Evolutionary conservation across 768 basidiomycete species (phyloP), one percentile per base, ranked within the genome.

Genomic region (Termitomyces bulborhizus): DNA sequence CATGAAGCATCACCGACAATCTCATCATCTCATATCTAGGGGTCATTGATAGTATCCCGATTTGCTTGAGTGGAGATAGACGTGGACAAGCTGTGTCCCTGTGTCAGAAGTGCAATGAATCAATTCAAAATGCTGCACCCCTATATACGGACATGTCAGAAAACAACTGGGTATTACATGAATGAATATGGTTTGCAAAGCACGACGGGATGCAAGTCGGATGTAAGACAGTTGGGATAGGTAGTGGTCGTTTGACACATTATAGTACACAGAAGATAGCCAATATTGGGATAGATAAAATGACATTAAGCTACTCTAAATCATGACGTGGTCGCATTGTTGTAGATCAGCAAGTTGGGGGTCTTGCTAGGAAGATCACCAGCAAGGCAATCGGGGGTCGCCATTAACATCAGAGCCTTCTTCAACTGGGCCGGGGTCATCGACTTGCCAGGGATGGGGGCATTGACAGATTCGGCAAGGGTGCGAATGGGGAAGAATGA

Each of bases 361-460:
- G 89, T 86, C 46, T 78, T 69, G 1, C 59, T 52, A 2, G 82
- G 82, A 21, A 84, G 71, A 9, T 79, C 75, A 9, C 79, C 75
- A 0, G 54, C 27, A 11, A 97, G 73, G 16, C 78, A 42, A 49
- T 70, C 80, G 46, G 66, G 63, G 53, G 76, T 86, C 12, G 87
- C 70, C 4, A 98, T 75, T 1, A 68, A 71, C 31, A 90, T 40
- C 31, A 98, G 60, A 6, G 88, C 88, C 56, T 78, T 72, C 85
- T 92, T 97, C 58, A 98, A 73, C 69, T 88, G 82, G 32, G 69
- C 64, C 6, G 95, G 89, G 4, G 82, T 80, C 21, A 96, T 63
- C 41, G 68, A 68, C 63, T 67, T 60, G 13, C 15, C 65, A 15
- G 80, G 79, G 6, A 75, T 62, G 18, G 83, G 76, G 0, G 76